Base-by-base conservation (phyloP, 179 eudicot species). In the Spergularia azorica region DNA sequence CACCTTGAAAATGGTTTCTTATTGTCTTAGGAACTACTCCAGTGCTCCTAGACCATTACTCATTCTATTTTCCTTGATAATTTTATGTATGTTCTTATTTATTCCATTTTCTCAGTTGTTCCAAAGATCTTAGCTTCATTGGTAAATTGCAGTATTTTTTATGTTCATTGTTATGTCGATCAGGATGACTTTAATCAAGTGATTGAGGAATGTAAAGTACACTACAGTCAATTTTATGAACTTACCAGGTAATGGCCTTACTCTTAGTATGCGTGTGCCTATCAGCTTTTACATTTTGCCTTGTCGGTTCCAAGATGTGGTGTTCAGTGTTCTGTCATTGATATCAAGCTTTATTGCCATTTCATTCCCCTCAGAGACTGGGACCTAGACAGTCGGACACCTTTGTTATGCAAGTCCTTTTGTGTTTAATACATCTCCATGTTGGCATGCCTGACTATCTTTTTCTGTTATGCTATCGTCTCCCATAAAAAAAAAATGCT, bases 181-280 rank as follows among this genome's bases (percentile, higher is more conserved):
- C 84, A 94, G 97, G 91, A 85, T 78, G 92, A 95, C 73, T 89
- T 89, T 78, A 83, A 87, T 80, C 94, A 94, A 88, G 97, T 88
- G 67, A 87, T 87, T 26, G 90, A 90, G 83, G 98, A 94, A 83
- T 92, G 98, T 75, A 78, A 79, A 72, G 85, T 83, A 64, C 98
- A 92, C 86, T 86, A 89, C 83, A 84, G 83, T 79, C 97, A 89
- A 72, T 92, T 90, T 60, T 86, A 89, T 82, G 84, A 90, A 85
- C 97, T 92, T 83, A 84, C 83, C 70, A 81, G 84, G 88, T 81
- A 70, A 61, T 60, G 9, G 67, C 46, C 76, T 67, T 43, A 14
- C 59, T 20, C 62, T 73, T 20, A 52, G 39, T 81, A 18, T n/a
- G 20, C 17, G 26, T 41, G 5, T 65, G 68, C 15, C 71, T 55